Evolutionary conservation across 2,329 filamentous ascomycete genomes (phyloP), one percentile per base, ranked within the genome.

Genomic region (Geoglossum cookeanum): DNA sequence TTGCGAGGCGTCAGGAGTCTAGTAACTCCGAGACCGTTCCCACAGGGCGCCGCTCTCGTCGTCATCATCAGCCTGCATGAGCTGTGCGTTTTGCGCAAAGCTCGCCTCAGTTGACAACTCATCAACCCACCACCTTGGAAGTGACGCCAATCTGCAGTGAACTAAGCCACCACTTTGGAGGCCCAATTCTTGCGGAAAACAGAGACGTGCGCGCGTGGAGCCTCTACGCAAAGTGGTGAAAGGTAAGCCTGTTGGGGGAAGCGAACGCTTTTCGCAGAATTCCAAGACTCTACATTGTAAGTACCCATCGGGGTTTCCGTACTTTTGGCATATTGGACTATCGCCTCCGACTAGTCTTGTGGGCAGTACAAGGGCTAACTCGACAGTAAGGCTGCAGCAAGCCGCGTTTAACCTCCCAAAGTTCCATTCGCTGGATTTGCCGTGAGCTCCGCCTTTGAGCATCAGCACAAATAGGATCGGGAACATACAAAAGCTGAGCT

Each of bases 41-140:
- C 49, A 35, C 49, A 53, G 49, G 49, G 49, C 49, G 4, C 49
- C 22, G 11, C 33, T 53, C 35, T 53, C 49, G 33, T 35, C 49
- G 49, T 53, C 49, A 53, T 53, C 32, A 53, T 53, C 32, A n/a
- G 30, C 49, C 49, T 53, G 49, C 49, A 53, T 53, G 29, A 53
- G 17, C 49, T 35, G 49, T 53, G 49, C 49, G 49, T 53, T 53
- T 53, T 53, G 48, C 49, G 49, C 49, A 11, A 49, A 49, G 49
- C 49, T 53, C 49, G 49, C 49, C 49, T 53, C 29, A 45, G 49
- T 53, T 53, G 49, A 53, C 49, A 53, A 53, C 49, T 53, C 49
- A 53, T 53, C 49, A 53, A 53, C 49, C 49, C 49, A 53, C 49
- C 49, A 53, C 49, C 49, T 53, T 35, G 15, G 29, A 15, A 35